phyloP scores from a whole-genome alignment of 2,329 filamentous ascomycete genomes.

The Clarireedia monteithiana region DNA sequence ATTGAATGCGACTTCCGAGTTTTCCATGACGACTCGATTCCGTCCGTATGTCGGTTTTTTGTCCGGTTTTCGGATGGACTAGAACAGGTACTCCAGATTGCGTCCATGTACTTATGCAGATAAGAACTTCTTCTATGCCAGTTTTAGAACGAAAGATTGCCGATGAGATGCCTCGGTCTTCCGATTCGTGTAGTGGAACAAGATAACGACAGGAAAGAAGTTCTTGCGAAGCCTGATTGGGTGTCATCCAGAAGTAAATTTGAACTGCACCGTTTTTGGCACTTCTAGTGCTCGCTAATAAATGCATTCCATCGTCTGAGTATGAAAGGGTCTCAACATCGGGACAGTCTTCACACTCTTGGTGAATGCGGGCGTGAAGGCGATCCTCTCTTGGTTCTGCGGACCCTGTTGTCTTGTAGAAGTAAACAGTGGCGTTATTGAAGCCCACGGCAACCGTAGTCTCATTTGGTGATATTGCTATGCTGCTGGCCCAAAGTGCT shows the following conservation, averaged over 20 bases:
- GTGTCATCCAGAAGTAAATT: conserved; percentile 33
- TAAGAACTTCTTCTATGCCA: conserved; percentile 30
- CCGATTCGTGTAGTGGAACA: conserved; percentile 34
- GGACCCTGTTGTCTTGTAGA: conserved; percentile 31
- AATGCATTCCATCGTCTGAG: conserved; percentile 33
- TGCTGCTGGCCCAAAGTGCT: conserved; percentile 33
- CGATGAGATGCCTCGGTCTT: conserved; percentile 34
- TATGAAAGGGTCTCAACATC: conserved; percentile 35
- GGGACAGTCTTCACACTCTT: conserved; percentile 31
- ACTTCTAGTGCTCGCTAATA: conserved; percentile 33
- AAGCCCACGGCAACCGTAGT: conserved; percentile 36
- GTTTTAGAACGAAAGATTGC: conserved; percentile 31
- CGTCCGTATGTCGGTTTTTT: conserved; percentile 30
- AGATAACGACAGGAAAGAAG: conserved; percentile 31
- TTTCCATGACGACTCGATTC: conserved; percentile 29
- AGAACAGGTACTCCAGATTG: conserved; percentile 35
- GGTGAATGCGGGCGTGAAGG: conserved; percentile 30
- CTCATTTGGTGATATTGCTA: conserved; percentile 33
- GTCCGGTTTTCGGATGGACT: conserved; percentile 32
- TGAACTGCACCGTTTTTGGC: conserved; percentile 32
- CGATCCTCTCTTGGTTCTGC: conserved; percentile 33
- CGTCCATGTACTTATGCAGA: conserved; percentile 36
- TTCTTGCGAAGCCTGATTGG: conserved; percentile 32
- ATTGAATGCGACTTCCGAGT: conserved; percentile 34
- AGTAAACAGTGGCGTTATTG: conserved; percentile 33